Evolutionary conservation across 371 early-diverging fungal genomes (phyloP).

Genomic region (Chytridiales sp.): DNA sequence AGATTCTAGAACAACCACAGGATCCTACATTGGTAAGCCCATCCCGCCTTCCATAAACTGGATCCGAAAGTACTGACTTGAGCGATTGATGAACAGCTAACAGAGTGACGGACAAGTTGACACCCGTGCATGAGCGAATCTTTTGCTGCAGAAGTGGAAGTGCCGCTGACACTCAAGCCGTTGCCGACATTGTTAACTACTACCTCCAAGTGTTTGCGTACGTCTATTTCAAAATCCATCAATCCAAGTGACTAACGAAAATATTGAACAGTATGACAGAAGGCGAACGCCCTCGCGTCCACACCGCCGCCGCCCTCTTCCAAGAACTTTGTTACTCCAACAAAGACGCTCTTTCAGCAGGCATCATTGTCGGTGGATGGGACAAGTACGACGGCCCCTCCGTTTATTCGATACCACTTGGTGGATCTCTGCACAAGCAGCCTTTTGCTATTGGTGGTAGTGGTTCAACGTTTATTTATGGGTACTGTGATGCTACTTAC

Average conservation of each 20-base stretch:
- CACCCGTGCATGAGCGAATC: slow-evolving; percentile 93
- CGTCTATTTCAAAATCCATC: too few relatives aligned
- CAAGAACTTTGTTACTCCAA: slow-evolving; percentile 95
- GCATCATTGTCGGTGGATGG: slow-evolving; percentile 99
- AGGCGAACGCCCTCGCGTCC: slow-evolving; percentile 82
- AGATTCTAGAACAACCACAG: slow-evolving; percentile 97
- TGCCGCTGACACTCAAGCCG: slow-evolving; percentile 99
- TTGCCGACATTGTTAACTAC: slow-evolving; percentile 94
- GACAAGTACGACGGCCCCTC: slow-evolving; percentile 89
- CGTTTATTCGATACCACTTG: slow-evolving; percentile 93
- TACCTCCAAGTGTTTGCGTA: slow-evolving; percentile 89
- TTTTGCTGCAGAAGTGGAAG: slow-evolving; percentile 98
- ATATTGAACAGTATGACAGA: slow-evolving; percentile 68
- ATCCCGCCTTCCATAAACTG: background rate
- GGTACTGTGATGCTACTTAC: slow-evolving; percentile 93
- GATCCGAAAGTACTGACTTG: background rate
- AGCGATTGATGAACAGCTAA: slow-evolving; percentile 54
- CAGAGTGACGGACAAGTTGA: slow-evolving; percentile 98
- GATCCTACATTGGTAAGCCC: slow-evolving; percentile 86
- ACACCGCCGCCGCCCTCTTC: slow-evolving; percentile 90
- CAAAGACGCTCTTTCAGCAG: slow-evolving; percentile 89
- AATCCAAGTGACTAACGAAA: background rate
- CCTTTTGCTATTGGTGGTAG: slow-evolving; percentile 97
- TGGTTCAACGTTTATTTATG: slow-evolving; percentile 98
- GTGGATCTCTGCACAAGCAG: slow-evolving; percentile 91